Conservation (phyloP, 2,329 filamentous ascomycete species). For the Fusarium papillatum region DNA sequence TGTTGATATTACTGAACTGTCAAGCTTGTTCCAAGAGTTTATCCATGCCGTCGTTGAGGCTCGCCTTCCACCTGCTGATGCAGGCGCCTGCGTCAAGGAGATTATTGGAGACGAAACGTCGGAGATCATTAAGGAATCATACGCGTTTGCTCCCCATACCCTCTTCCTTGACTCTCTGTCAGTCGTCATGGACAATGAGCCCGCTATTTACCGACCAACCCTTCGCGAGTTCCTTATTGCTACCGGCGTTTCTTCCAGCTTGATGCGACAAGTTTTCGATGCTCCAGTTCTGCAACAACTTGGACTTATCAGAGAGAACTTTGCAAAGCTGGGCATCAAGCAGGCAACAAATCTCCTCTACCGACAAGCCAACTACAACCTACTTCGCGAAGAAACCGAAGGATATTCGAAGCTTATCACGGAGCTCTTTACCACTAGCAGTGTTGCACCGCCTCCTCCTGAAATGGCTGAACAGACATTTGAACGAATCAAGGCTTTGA, state of each 20-base stretch:
- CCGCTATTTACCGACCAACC: conserved; percentile 59
- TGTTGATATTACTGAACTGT: conserved; percentile 77
- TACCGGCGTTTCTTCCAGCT: conserved; percentile 77
- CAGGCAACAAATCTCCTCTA: conserved; percentile 95
- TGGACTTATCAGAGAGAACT: conserved; percentile 87
- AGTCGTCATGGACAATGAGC: conserved; percentile 81
- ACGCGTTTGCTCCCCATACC: conserved; percentile 72
- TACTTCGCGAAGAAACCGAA: conserved; percentile 94
- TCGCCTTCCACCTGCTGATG: conserved; percentile 75
- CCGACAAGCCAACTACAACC: conserved; percentile 96
- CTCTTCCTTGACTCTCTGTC: conserved; percentile 89
- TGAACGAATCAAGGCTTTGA: conserved; percentile 92
- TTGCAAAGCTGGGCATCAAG: conserved; percentile 85
- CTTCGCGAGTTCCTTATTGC: conserved; percentile 79
- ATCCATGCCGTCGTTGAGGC: conserved; percentile 81
- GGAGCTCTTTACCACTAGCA: conserved; percentile 92
- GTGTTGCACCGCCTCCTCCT: conserved; percentile 78
- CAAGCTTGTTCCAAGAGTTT: conserved; percentile 87
- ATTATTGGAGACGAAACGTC: conserved; percentile 73
- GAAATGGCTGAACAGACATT: conserved; percentile 89
- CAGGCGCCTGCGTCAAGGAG: conserved; percentile 80
- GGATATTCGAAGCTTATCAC: conserved; percentile 97
- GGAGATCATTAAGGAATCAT: conserved; percentile 63
- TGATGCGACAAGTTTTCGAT: conserved; percentile 89
- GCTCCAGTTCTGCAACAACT: conserved; percentile 80